Evolutionary conservation across 306 rosid species (phyloP).

Genomic region (Medicago ruthenica): DNA sequence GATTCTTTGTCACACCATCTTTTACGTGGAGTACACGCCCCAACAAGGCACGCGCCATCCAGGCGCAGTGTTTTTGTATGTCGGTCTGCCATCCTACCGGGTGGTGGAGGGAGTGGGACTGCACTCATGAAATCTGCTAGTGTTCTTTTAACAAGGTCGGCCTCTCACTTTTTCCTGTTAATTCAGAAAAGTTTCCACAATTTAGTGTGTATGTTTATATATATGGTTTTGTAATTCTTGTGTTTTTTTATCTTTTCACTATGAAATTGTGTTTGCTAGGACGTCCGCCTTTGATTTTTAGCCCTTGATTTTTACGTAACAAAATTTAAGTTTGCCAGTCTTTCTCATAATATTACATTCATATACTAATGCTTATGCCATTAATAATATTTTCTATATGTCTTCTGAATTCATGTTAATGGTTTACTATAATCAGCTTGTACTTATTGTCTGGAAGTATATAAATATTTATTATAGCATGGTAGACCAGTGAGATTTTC

Average conservation of each 20-base stretch:
- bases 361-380: slow-evolving; percentile 22
- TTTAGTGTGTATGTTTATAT: slow-evolving; percentile 12
- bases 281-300: slow-evolving; percentile 24
- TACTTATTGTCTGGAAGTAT: slow-evolving; percentile 5
- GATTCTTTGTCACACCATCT: slow-evolving; percentile 67
- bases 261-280: slow-evolving; percentile 36
- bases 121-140: slow-evolving; percentile 74
- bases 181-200: slow-evolving; percentile 11
- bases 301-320: no score
- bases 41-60: slow-evolving; percentile 63
- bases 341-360: slow-evolving; percentile 22
- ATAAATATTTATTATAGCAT: not conserved
- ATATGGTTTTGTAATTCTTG: slow-evolving; percentile 13
- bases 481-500: not conserved
- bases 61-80: slow-evolving; percentile 74
- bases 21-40: slow-evolving; percentile 57
- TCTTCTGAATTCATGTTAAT: slow-evolving; percentile 32
- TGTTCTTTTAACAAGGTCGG: slow-evolving; percentile 66
- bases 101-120: slow-evolving; percentile 74
- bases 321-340: slow-evolving; percentile 20
- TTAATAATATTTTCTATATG: slow-evolving; percentile 10
- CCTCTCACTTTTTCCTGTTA: slow-evolving; percentile 16
- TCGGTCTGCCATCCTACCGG: slow-evolving; percentile 69
- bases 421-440: slow-evolving; percentile 3
- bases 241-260: not conserved